Conservation (phyloP, 208 protist genomes). For the Trypanosoma platydactyli region DNA sequence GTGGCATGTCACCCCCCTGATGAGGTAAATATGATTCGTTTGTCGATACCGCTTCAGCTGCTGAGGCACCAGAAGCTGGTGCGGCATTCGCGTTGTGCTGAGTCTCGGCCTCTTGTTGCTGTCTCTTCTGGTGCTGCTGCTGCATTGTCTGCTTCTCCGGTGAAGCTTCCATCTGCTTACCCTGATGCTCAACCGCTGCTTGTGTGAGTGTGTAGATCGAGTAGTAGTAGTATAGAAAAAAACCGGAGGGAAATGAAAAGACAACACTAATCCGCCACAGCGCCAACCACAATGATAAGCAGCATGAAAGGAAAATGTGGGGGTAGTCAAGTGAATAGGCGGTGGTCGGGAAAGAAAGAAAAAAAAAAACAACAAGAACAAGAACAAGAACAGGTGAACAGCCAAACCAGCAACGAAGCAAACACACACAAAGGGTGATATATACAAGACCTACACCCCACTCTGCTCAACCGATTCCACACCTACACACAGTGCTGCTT, state of each 20-base stretch:
- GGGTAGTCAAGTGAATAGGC: background rate
- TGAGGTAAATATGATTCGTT: background rate
- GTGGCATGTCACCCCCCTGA: background rate
- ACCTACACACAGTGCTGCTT: background rate
- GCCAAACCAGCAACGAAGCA: too few relatives aligned
- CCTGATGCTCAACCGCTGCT: background rate
- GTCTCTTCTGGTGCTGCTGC: background rate
- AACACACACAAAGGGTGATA: background rate
- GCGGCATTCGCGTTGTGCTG: too few relatives aligned
- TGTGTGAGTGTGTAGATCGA: background rate
- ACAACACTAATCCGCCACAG: background rate
- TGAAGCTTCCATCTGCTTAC: background rate
- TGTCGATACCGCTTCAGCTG: background rate
- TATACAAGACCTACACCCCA: background rate
- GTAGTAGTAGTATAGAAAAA: background rate
- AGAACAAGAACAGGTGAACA: too few relatives aligned
- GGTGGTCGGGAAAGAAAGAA: slow-evolving; percentile 14
- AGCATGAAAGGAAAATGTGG: background rate
- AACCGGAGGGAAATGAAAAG: background rate
- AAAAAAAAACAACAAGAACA: slow-evolving; percentile 5
- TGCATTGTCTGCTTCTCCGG: background rate
- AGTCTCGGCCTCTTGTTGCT: background rate
- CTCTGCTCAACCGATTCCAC: background rate
- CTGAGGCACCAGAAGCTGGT: background rate
- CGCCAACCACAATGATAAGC: background rate